Conservation (phyloP, 1,139 yeast species). For the Kodamaea arcana region DNA sequence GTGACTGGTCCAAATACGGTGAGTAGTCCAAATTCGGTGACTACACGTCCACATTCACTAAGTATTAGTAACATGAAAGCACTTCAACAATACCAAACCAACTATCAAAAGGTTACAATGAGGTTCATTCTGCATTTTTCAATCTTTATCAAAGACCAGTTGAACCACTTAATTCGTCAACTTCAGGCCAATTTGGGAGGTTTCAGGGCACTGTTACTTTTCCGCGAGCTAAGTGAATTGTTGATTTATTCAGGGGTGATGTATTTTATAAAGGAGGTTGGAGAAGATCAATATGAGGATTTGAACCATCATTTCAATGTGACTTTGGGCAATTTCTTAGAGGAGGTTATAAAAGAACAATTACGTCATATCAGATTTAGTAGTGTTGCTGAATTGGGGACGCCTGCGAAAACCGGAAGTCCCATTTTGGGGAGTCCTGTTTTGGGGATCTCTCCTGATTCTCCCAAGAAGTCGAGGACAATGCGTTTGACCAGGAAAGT, state of each 20-base stretch:
- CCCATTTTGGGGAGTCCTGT: constrained; percentile 1
- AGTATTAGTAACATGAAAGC: constrained; percentile 71
- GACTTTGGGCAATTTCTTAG: constrained; percentile 26
- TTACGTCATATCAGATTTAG: constrained; percentile 20
- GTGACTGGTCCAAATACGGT: no score
- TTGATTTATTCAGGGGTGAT: constrained; percentile 60
- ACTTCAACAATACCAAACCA: constrained; percentile 59
- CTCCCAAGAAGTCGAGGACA: constrained; percentile 29
- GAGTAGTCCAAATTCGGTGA: no score
- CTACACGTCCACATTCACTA: no score
- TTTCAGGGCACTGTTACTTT: constrained; percentile 22
- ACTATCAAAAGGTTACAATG: constrained; percentile 55
- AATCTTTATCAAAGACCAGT: constrained; percentile 40
- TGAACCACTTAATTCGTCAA: constrained; percentile 33
- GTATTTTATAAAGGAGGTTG: constrained; percentile 59
- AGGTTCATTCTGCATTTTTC: constrained; percentile 51
- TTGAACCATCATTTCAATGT: constrained; percentile 27
- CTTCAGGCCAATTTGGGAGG: constrained; percentile 21
- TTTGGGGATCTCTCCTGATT: background rate
- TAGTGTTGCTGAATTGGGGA: constrained; percentile 1
- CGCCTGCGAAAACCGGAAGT: no score
- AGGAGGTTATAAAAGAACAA: constrained; percentile 21
- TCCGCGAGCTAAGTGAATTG: constrained; percentile 38
- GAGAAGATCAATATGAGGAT: constrained; percentile 14
- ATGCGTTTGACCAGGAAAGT: constrained; percentile 28